phyloP scores from a whole-genome alignment of 2,329 filamentous ascomycete species.

The Aspergillus quadricinctus region DNA sequence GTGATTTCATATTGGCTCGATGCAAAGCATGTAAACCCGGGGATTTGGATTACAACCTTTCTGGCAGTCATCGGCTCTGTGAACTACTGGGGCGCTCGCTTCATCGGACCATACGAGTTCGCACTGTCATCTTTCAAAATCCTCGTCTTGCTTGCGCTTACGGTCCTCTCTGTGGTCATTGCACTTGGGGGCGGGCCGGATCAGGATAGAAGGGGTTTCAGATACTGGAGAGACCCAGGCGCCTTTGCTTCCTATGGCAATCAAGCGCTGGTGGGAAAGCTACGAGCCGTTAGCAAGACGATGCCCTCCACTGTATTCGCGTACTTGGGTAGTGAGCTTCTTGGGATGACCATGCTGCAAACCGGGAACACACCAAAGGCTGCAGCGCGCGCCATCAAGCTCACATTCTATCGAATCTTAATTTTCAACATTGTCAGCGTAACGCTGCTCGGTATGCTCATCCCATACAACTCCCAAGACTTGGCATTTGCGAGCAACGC shows the following conservation, averaged over 20 bases:
- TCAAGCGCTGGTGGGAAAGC: conserved; percentile 44
- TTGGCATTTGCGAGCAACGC: conserved; percentile 48
- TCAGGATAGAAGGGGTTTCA: conserved; percentile 56
- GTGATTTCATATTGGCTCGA: conserved; percentile 74
- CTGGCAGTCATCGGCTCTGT: conserved; percentile 57
- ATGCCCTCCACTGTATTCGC: conserved; percentile 74
- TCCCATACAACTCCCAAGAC: conserved; percentile 61
- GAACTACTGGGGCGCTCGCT: conserved; percentile 63
- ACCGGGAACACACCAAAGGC: conserved; percentile 71
- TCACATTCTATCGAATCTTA: conserved; percentile 76
- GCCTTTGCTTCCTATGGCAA: conserved; percentile 45
- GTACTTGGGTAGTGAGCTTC: conserved; percentile 70
- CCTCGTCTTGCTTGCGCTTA: conserved; percentile 59
- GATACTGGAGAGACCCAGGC: conserved; percentile 60
- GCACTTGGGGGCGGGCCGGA: conserved; percentile 62
- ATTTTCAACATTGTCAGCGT: conserved; percentile 74
- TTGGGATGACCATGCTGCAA: conserved; percentile 71
- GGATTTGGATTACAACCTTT: conserved; percentile 71
- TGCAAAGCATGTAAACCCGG: conserved; percentile 63
- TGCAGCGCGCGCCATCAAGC: conserved; percentile 69
- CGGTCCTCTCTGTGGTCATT: conserved; percentile 60
- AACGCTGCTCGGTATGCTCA: conserved; percentile 69
- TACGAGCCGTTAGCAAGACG: conserved; percentile 62
- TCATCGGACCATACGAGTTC: conserved; percentile 63
- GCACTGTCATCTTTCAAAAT: conserved; percentile 60